Conservation (phyloP, 1,284 basidiomycete species). For the Volvariella surrecta region DNA sequence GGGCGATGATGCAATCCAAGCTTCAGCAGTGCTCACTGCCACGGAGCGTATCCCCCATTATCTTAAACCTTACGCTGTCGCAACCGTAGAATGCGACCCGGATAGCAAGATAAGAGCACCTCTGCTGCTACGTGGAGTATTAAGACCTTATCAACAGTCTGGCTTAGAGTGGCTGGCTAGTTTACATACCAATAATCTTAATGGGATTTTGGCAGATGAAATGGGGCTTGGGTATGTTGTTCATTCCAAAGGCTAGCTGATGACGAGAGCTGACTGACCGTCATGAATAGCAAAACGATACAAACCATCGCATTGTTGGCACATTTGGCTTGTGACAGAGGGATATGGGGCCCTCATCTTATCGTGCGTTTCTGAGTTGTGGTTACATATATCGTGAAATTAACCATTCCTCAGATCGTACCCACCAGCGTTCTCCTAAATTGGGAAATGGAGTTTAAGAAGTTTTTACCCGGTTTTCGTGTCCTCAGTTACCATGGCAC, state of each 20-base stretch:
- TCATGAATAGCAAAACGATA: slow-evolving; percentile 77
- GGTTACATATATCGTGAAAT: slow-evolving; percentile 1
- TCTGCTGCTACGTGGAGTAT: slow-evolving; percentile 76
- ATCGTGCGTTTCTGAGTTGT: slow-evolving; percentile 43
- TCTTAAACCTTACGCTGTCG: slow-evolving; percentile 57
- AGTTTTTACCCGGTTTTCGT: slow-evolving; percentile 92
- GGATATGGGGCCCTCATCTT: slow-evolving; percentile 95
- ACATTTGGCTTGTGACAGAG: slow-evolving; percentile 89
- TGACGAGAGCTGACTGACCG: slow-evolving; percentile 3
- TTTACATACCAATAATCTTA: slow-evolving; percentile 80
- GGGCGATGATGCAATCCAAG: slow-evolving; percentile 10
- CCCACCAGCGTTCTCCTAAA: slow-evolving; percentile 94
- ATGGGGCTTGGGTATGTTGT: slow-evolving; percentile 79
- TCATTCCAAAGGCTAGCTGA: slow-evolving; percentile 2
- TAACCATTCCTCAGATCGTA: slow-evolving; percentile 49
- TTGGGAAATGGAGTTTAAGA: slow-evolving; percentile 99
- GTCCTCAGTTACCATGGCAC: slow-evolving; percentile 89
- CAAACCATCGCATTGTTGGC: slow-evolving; percentile 92
- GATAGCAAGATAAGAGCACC: slow-evolving; percentile 61
- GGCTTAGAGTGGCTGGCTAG: slow-evolving; percentile 95
- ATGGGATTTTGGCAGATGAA: slow-evolving; percentile 91
- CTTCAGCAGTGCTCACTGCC: neutral
- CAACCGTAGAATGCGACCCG: slow-evolving; percentile 57
- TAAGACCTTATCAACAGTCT: slow-evolving; percentile 92
- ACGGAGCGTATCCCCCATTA: slow-evolving; percentile 40